A percentile compares a stretch with the other conserved stretches of the same genome.
Evolutionary conservation across 2,329 filamentous ascomycete genomes (phyloP).

Genomic region (Phaeosphaeria sp.): DNA sequence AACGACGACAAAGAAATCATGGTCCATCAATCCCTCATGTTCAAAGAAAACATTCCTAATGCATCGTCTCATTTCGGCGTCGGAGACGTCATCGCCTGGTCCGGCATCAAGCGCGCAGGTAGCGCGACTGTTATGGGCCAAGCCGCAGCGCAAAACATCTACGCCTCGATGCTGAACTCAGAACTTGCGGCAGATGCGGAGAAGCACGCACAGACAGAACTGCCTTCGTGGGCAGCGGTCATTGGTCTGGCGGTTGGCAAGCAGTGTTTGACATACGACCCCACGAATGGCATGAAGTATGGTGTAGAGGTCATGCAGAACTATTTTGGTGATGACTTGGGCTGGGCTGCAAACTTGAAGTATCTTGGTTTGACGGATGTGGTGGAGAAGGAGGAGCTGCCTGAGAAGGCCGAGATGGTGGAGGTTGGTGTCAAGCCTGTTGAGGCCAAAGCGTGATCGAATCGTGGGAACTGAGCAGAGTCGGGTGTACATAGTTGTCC

Average conservation of each 20-base stretch:
- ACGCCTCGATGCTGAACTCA: constrained; percentile 43
- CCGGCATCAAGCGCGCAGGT: constrained; percentile 80
- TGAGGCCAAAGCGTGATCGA: constrained; percentile 25
- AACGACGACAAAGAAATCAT: constrained; percentile 71
- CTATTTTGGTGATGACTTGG: constrained; percentile 74
- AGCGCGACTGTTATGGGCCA: constrained; percentile 77
- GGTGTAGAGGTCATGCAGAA: constrained; percentile 68
- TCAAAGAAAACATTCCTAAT: constrained; percentile 63
- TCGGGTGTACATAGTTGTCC: too few relatives aligned
- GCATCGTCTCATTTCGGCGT: constrained; percentile 68
- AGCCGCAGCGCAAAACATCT: constrained; percentile 66
- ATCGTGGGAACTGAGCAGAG: too few relatives aligned
- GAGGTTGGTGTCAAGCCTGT: constrained; percentile 41
- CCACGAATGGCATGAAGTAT: constrained; percentile 61
- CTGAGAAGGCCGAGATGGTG: constrained; percentile 27
- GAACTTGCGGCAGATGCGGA: constrained; percentile 27
- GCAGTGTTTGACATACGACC: constrained; percentile 69
- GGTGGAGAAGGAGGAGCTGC: constrained; percentile 31
- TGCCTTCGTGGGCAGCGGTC: constrained; percentile 53
- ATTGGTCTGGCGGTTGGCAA: constrained; percentile 76
- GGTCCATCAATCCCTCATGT: constrained; percentile 62
- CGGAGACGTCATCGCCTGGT: constrained; percentile 74
- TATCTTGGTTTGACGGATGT: constrained; percentile 44
- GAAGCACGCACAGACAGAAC: constrained; percentile 26
- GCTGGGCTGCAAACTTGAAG: constrained; percentile 48